Conservation (phyloP, 345 rosid genomes). For the Crucihimalaya himalaica region DNA sequence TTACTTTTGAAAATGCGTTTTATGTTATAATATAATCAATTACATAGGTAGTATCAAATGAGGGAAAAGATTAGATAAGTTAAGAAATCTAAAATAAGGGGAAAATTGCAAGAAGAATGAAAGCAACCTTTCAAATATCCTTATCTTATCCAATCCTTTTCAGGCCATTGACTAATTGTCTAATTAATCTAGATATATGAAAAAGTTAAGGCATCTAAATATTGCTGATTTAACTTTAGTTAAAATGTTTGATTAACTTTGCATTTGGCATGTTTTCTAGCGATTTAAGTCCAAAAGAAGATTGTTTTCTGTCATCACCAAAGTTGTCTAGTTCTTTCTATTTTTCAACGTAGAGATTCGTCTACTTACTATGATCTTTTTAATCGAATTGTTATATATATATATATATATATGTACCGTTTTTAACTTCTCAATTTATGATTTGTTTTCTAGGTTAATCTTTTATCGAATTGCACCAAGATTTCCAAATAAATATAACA, state of each 20-base stretch:
- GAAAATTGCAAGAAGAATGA: not conserved
- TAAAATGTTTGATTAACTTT: constrained; percentile 19
- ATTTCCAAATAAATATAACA: not conserved
- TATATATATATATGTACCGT: not conserved
- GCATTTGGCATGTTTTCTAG: constrained; percentile 10
- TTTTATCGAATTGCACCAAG: not conserved
- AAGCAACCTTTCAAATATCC: constrained; percentile 30
- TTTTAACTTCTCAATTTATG: not conserved
- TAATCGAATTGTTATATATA: not conserved
- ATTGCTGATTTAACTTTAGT: constrained; percentile 15
- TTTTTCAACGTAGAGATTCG: not conserved
- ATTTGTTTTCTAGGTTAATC: not conserved
- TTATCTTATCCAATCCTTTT: constrained; percentile 36
- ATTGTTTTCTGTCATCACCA: not conserved
- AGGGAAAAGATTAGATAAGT: not conserved
- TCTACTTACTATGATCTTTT: not conserved
- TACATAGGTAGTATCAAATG: not conserved
- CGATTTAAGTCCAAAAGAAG: not conserved
- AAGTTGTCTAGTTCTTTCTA: not conserved
- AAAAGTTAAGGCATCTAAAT: constrained; percentile 7
- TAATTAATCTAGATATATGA: not conserved
- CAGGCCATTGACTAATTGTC: constrained; percentile 28
- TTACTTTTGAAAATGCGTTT: not conserved
- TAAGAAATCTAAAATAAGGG: not conserved
- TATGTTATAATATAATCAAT: not conserved